These are phyloP conservation scores for Hypoxylon rubiginosum DNA, from an alignment of 2,329 filamentous ascomycete genomes.

Conservation along the genomic window DNA sequence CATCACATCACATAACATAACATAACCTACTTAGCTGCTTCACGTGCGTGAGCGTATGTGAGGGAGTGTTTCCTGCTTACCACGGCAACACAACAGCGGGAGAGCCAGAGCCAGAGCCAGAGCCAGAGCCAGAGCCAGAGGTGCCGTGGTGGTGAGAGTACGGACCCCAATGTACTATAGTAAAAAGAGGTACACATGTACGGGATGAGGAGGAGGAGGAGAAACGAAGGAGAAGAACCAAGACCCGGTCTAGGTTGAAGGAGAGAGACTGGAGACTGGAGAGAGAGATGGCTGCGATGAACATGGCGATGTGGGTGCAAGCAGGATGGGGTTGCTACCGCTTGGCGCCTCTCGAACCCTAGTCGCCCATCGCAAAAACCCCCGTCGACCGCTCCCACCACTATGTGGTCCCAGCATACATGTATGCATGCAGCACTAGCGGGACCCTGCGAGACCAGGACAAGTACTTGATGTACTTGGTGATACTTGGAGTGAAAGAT, in stretches of 20 bases:
- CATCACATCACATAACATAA: background rate
- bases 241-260: slow-evolving; percentile 26
- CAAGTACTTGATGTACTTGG: slow-evolving; percentile 45
- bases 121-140: too few species aligned
- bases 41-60: slow-evolving; percentile 28
- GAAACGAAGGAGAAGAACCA: slow-evolving; percentile 15
- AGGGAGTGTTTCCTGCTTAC: slow-evolving; percentile 21
- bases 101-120: slow-evolving; percentile 10
- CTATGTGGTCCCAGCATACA: slow-evolving; percentile 46
- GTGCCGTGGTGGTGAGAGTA: slow-evolving; percentile 34
- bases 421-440: slow-evolving; percentile 43
- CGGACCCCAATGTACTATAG: background rate
- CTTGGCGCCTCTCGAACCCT: slow-evolving; percentile 50
- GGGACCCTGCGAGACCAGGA: slow-evolving; percentile 43
- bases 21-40: slow-evolving; percentile 16
- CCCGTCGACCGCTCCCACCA: slow-evolving; percentile 44
- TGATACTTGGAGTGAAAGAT: slow-evolving; percentile 44
- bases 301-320: slow-evolving; percentile 44
- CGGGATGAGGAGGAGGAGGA: slow-evolving; percentile 5
- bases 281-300: slow-evolving; percentile 35
- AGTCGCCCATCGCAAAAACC: slow-evolving; percentile 44
- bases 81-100: slow-evolving; percentile 26
- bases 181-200: background rate
- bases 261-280: too few species aligned
- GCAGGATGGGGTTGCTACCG: slow-evolving; percentile 44